These are phyloP conservation scores for Backusella sp. DNA, from an alignment of 192 early-diverging fungal species.

Conservation along the genomic window DNA sequence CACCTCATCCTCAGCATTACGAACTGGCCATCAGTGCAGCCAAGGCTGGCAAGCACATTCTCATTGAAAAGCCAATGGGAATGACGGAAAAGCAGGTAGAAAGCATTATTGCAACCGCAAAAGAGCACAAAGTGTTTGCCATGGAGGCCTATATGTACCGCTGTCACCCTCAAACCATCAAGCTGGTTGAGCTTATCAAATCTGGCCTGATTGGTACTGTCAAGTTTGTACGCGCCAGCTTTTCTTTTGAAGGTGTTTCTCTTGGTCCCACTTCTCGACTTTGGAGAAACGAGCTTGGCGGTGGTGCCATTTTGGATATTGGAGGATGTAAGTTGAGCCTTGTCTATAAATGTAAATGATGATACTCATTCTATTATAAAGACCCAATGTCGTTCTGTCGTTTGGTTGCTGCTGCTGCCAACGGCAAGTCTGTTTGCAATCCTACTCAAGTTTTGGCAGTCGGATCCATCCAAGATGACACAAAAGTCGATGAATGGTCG, in stretches of 20 bases:
- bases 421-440: slow-evolving; percentile 6
- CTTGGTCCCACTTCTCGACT: slow-evolving; percentile 25
- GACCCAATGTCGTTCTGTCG: slow-evolving; percentile 34
- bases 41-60: slow-evolving; percentile 60
- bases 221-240: slow-evolving; percentile 31
- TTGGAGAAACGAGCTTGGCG: slow-evolving; percentile 35
- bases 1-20: slow-evolving; percentile 64
- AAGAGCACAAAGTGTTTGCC: slow-evolving; percentile 22
- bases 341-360: background rate
- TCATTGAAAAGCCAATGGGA: slow-evolving; percentile 42
- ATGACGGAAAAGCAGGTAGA: slow-evolving; percentile 31
- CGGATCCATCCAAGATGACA: slow-evolving; percentile 21
- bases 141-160: slow-evolving; percentile 45
- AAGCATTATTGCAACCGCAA: slow-evolving; percentile 23
- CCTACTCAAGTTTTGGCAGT: slow-evolving; percentile 18
- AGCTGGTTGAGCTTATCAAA: slow-evolving; percentile 15
- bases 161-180: slow-evolving; percentile 35
- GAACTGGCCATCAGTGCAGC: slow-evolving; percentile 47
- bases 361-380: background rate
- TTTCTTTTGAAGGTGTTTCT: slow-evolving; percentile 26
- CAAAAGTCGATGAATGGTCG: slow-evolving; percentile 38
- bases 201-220: slow-evolving; percentile 28
- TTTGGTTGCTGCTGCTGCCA: slow-evolving; percentile 29
- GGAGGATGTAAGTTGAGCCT: slow-evolving; percentile 34
- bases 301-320: slow-evolving; percentile 36